Evolutionary conservation across 352 stramenopile species (phyloP), one percentile per base, ranked within the genome.

Genomic region (Pythium dissimile): DNA sequence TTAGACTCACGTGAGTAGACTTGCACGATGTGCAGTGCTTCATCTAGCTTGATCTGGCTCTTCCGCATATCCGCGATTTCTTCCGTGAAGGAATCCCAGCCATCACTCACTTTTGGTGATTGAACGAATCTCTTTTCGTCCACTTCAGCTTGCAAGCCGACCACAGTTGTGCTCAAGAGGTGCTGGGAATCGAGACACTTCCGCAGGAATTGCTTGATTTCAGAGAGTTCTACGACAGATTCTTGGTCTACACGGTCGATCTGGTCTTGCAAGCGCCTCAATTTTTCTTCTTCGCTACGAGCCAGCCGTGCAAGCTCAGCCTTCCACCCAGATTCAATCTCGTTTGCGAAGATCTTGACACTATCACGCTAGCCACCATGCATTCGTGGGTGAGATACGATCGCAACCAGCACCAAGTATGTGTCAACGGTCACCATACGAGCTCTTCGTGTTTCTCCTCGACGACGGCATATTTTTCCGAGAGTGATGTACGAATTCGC

Each of bases 121-220:
- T 54, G 23, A 20, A 24, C 10, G 11, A n/a, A 32, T 20, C 21
- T 45, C 34, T 54, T 59, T 1, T 77, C 62, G 21, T 87, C 77
- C 12, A 85, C 43, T 13, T 87, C 79, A 6, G 53, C 65, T 62
- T 87, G 76, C 20, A 89, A 50, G 39, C 71, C 67, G 15, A 89
- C 76, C 7, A 89, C 64, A 0, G 72, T 86, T 16, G 65, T 59
- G 51, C 79, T 86, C 21, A 89, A 47, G 37, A 87, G 53, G 28
- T 89, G 76, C 39, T 89, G 76, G 21, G 73, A 78, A 23, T 89
- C 76, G 1, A 84, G 61, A 32, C 68, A 84, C 37, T 84, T 89
- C 11, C 72, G 68, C 20, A 87, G 26, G 20, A 83, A 61, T 1
- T 48, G 59, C 26, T 79, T 80, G 16, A 80, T 39, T 12, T 86